A percentile compares a stretch with the other conserved stretches of the same genome.
Evolutionary conservation across 257 asterid species (phyloP).

Genomic region (Solanum acaule): DNA sequence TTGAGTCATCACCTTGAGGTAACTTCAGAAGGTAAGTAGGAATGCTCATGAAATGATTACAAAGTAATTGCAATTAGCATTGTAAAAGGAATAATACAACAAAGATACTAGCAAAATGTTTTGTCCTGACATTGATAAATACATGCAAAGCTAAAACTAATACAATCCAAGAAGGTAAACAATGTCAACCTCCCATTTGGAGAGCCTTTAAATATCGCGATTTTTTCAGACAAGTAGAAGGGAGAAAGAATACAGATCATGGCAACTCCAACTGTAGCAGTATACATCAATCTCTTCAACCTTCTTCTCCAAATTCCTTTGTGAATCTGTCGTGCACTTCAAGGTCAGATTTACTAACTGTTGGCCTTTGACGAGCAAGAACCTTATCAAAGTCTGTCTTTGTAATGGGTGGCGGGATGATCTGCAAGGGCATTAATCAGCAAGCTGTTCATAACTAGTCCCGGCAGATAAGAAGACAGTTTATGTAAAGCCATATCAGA

Average conservation of each 20-base stretch:
- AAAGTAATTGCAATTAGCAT: neutral
- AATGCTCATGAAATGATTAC: neutral
- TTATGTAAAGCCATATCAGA: neutral
- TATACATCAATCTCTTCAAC: slow-evolving; percentile 38
- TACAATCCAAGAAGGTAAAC: neutral
- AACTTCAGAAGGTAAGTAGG: neutral
- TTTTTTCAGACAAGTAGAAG: neutral
- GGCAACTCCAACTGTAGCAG: slow-evolving; percentile 26
- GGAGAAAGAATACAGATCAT: neutral
- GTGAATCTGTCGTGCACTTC: slow-evolving; percentile 92
- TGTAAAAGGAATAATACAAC: neutral
- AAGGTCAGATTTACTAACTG: slow-evolving; percentile 92
- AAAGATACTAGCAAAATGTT: neutral
- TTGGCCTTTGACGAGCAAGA: slow-evolving; percentile 80
- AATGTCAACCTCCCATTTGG: neutral
- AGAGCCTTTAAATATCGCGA: slow-evolving; percentile 1
- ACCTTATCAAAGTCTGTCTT: slow-evolving; percentile 89
- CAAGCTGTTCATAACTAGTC: neutral
- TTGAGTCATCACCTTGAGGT: neutral
- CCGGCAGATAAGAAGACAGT: neutral
- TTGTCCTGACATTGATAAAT: neutral
- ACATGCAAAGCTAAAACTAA: neutral
- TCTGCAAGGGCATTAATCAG: slow-evolving; percentile 29
- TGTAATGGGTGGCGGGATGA: slow-evolving; percentile 84
- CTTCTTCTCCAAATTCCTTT: slow-evolving; percentile 94